These are phyloP conservation scores for Plasmodium cynomolgi DNA, from an alignment of 169 alveolate species.

Conservation along the genomic window DNA sequence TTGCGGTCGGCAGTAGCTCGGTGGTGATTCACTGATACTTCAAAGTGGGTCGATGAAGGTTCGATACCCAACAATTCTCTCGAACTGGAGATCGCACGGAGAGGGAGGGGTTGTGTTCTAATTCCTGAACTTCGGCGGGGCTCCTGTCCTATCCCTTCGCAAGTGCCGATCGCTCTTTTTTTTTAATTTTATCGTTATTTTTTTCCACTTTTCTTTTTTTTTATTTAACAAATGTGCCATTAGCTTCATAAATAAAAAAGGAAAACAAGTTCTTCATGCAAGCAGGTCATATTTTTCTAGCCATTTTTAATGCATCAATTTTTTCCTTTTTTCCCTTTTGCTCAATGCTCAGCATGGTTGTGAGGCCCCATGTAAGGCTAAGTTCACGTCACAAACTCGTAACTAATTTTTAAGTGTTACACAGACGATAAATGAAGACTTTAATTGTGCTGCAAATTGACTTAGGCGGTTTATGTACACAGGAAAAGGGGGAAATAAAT, in stretches of 20 bases:
- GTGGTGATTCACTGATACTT: background rate
- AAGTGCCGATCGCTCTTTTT: background rate
- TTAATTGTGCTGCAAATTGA: too few species aligned
- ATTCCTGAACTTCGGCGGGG: background rate
- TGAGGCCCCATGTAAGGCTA: too few species aligned
- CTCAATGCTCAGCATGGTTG: too few species aligned
- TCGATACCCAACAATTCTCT: background rate
- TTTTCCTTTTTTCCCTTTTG: too few species aligned
- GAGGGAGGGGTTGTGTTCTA: conserved; percentile 6
- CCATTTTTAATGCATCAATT: too few species aligned
- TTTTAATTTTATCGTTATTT: background rate
- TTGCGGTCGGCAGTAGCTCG: background rate
- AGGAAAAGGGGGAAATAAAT: too few species aligned
- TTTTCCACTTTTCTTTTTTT: background rate
- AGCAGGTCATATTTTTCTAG: background rate
- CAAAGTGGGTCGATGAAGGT: background rate
- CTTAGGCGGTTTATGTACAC: too few species aligned
- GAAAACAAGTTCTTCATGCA: background rate
- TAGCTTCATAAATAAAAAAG: background rate
- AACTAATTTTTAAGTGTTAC: too few species aligned
- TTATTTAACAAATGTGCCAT: background rate
- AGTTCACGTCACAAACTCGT: too few species aligned
- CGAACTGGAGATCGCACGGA: background rate
- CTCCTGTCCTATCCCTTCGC: background rate
- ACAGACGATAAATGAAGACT: too few species aligned